Conservation (phyloP, 495 filamentous ascomycete species). For the Neurospora discreta region DNA sequence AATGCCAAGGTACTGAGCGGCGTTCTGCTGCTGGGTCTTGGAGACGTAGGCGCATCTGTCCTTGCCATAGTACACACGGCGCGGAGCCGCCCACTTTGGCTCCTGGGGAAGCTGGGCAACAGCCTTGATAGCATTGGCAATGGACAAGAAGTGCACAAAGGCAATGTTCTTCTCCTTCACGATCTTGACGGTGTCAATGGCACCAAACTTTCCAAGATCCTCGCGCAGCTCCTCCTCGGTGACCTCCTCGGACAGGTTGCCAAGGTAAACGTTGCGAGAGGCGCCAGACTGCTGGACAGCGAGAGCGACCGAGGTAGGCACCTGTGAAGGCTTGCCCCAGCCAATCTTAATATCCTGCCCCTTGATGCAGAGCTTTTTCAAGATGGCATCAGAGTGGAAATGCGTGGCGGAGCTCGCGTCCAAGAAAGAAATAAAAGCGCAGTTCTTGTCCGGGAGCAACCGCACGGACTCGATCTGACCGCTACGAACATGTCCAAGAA, state of each 20-base stretch:
- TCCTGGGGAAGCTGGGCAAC: constrained; percentile 94
- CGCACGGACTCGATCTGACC: constrained; percentile 98
- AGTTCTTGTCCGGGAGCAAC: constrained; percentile 96
- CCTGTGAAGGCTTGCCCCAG: constrained; percentile 97
- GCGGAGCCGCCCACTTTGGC: constrained; percentile 88
- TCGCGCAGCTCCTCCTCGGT: constrained; percentile 87
- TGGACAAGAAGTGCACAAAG: constrained; percentile 95
- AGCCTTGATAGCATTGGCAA: constrained; percentile 98
- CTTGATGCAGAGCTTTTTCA: constrained; percentile 96
- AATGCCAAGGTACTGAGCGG: constrained; percentile 94
- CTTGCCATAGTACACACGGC: constrained; percentile 96
- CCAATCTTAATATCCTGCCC: constrained; percentile 99
- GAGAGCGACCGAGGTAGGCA: constrained; percentile 90
- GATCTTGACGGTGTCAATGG: constrained; percentile 95
- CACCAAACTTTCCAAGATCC: constrained; percentile 91
- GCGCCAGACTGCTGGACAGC: constrained; percentile 96
- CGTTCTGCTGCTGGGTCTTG: constrained; percentile 99
- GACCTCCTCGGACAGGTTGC: constrained; percentile 83
- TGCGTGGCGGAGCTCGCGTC: constrained; percentile 95
- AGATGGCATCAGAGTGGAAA: constrained; percentile 97
- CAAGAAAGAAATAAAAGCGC: constrained; percentile 97
- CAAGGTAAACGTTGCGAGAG: constrained; percentile 96
- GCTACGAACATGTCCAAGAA: constrained; percentile 90
- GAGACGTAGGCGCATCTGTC: constrained; percentile 97
- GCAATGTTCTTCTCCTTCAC: constrained; percentile 97